Conservation (phyloP, 2,329 filamentous ascomycete species). For the Calonectria pseudoreteaudii region DNA sequence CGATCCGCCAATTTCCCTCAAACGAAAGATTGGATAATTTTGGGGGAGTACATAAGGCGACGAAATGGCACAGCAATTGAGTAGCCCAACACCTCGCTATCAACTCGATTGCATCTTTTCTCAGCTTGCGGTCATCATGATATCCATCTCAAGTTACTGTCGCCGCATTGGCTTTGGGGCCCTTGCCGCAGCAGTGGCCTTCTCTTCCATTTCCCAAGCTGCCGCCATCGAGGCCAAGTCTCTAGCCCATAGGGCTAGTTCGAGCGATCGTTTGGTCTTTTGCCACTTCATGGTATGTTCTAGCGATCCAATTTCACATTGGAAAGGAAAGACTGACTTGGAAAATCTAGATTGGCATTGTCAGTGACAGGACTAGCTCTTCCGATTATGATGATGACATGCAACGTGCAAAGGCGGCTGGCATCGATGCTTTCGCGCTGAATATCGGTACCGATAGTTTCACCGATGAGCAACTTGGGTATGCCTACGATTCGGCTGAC, state of each 20-base stretch:
- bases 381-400: constrained; percentile 61
- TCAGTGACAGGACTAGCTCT: constrained; percentile 54
- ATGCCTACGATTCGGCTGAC: constrained; percentile 62
- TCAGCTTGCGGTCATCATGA: constrained; percentile 10
- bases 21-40: neutral
- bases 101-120: neutral
- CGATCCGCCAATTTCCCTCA: neutral
- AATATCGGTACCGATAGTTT: constrained; percentile 60
- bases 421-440: constrained; percentile 62
- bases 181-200: neutral
- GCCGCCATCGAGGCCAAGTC: constrained; percentile 19
- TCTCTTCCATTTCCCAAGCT: constrained; percentile 4
- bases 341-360: constrained; percentile 55
- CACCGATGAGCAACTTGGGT: constrained; percentile 59
- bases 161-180: constrained; percentile 23
- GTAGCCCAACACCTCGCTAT: neutral
- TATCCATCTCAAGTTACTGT: constrained; percentile 17
- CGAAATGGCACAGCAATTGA: too few species aligned
- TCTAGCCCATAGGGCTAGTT: constrained; percentile 24
- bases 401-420: constrained; percentile 55
- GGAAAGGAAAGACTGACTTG: neutral
- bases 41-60: neutral
- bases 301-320: fast-evolving
- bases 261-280: constrained; percentile 31
- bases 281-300: constrained; percentile 32